A percentile compares a stretch with the other conserved stretches of the same genome.
phyloP scores from a whole-genome alignment of 352 stramenopile genomes.

The Globisporangium middletonii region DNA sequence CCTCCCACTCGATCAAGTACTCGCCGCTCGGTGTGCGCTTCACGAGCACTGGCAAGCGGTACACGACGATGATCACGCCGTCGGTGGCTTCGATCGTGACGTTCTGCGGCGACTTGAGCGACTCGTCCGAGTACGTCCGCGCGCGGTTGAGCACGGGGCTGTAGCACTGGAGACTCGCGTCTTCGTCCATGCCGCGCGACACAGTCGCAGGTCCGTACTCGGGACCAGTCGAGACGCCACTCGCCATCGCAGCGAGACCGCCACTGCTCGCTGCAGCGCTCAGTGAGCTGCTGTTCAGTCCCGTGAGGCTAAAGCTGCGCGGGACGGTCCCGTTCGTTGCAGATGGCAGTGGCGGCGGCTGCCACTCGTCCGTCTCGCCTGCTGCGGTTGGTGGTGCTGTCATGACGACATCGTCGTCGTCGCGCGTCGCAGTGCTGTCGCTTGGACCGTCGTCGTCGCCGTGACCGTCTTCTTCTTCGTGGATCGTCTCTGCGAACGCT shows the following conservation, averaged over 20 bases:
- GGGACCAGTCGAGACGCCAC: not conserved
- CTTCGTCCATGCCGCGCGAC: constrained; percentile 9
- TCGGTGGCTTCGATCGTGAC: constrained; percentile 91
- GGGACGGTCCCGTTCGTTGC: not conserved
- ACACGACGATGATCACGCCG: constrained; percentile 95
- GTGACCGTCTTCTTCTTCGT: constrained; percentile 40
- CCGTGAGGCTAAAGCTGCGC: constrained; percentile 10
- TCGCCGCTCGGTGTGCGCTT: constrained; percentile 54
- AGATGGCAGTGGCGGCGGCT: not conserved
- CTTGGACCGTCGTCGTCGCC: constrained; percentile 9
- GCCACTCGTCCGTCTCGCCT: constrained; percentile 3
- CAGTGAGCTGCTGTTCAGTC: not conserved
- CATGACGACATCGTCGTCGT: constrained; percentile 13
- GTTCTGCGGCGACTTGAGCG: constrained; percentile 60
- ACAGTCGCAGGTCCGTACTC: constrained; percentile 1
- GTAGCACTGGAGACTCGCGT: constrained; percentile 13
- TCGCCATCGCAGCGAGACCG: not conserved
- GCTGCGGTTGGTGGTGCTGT: not conserved
- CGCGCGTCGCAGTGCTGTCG: constrained; percentile 2
- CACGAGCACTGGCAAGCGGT: constrained; percentile 94
- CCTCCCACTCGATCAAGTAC: constrained; percentile 85
- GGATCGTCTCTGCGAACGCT: constrained; percentile 43
- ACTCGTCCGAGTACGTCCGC: constrained; percentile 54
- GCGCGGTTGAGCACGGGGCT: constrained; percentile 39
- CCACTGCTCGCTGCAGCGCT: not conserved